These are phyloP conservation scores for Chlamydomonas reinhardtii DNA, from an alignment of 163 green algal species.

Conservation along the genomic window DNA sequence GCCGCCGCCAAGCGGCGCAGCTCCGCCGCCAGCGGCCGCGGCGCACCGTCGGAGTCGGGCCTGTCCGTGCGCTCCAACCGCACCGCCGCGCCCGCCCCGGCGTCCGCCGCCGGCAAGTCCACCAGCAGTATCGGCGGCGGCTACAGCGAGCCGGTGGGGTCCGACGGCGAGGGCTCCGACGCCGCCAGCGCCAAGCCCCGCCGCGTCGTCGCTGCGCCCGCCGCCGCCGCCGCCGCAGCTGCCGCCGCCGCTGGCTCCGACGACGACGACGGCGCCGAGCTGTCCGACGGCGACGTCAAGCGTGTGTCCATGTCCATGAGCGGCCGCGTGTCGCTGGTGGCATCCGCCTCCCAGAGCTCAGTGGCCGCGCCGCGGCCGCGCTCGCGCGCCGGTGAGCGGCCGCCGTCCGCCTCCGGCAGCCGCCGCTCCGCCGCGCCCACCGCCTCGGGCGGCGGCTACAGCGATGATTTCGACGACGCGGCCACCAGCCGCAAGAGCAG, in stretches of 20 bases:
- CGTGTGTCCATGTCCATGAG: too few relatives aligned
- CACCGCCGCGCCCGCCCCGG: background rate
- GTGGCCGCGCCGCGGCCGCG: too few relatives aligned
- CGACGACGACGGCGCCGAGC: background rate
- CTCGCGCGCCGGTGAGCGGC: too few relatives aligned
- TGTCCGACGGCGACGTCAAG: background rate
- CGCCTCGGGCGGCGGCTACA: conserved; percentile 6
- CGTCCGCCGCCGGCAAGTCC: background rate
- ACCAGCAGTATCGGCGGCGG: background rate
- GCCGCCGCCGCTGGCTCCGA: background rate
- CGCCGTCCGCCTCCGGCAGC: too few relatives aligned
- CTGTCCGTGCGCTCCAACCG: background rate
- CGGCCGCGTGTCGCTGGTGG: too few relatives aligned
- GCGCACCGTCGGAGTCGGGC: background rate
- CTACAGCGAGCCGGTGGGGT: background rate
- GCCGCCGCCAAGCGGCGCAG: conserved; percentile 5
- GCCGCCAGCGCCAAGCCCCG: too few relatives aligned
- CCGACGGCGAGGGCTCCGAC: background rate
- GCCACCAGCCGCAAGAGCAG: background rate
- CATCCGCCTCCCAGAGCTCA: too few relatives aligned
- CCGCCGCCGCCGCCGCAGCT: background rate
- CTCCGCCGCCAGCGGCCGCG: background rate
- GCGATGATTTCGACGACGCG: conserved; percentile 14
- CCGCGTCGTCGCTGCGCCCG: too few relatives aligned
- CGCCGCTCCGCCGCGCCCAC: background rate